Conservation (phyloP, 176 grass and related monocot species). For the Eragrostis curvula region DNA sequence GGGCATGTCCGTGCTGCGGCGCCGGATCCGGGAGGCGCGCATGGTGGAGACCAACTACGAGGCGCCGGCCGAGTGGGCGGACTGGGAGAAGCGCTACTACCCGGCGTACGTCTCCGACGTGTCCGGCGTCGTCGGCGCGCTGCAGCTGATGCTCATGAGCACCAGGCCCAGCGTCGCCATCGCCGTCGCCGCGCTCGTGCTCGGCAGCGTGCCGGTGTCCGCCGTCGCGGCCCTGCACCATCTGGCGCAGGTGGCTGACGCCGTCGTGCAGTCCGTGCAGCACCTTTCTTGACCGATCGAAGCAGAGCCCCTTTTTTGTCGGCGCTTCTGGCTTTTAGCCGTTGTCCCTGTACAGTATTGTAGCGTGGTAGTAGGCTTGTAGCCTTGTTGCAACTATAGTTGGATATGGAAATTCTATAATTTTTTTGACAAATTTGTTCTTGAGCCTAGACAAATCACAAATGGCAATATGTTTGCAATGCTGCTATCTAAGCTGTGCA, state of each 20-base stretch:
- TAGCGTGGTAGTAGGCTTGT: no score
- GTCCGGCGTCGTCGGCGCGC: constrained; percentile 43
- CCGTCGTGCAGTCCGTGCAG: constrained; percentile 15
- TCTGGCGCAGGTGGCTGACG: constrained; percentile 15
- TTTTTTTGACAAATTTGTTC: background rate
- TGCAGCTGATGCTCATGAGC: constrained; percentile 62
- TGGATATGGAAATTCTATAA: background rate
- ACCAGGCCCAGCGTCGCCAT: constrained; percentile 59
- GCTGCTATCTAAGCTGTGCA: background rate
- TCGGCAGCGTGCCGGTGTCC: constrained; percentile 60
- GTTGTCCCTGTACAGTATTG: background rate
- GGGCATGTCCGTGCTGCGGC: constrained; percentile 73
- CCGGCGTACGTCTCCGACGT: constrained; percentile 63
- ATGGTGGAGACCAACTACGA: constrained; percentile 67
- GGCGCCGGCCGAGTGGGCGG: constrained; percentile 54
- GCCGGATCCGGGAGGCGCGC: constrained; percentile 63
- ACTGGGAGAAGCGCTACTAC: constrained; percentile 82
- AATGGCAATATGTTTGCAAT: background rate
- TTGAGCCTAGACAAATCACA: background rate
- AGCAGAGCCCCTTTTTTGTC: background rate
- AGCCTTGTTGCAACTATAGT: background rate
- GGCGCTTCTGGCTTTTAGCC: background rate
- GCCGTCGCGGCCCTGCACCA: constrained; percentile 38
- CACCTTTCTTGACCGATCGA: constrained; percentile 33
- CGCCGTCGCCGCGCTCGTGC: constrained; percentile 30